phyloP scores from a whole-genome alignment of 192 early-diverging fungal species.

The Backusella macrospora region DNA sequence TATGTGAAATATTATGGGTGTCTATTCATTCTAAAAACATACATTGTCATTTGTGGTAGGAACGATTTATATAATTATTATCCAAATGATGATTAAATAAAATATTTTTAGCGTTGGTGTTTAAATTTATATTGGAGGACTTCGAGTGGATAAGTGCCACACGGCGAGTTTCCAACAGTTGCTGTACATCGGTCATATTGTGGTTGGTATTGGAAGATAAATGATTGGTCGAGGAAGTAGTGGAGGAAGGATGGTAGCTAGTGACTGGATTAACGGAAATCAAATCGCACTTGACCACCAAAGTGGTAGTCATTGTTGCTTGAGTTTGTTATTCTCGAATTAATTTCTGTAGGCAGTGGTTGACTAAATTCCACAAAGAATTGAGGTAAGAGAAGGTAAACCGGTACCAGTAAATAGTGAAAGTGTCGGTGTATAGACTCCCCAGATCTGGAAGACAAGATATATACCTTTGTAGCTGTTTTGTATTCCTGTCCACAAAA shows the following conservation, averaged over 20 bases:
- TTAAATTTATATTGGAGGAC: not conserved
- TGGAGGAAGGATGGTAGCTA: too few species aligned
- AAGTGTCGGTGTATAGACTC: constrained; percentile 16
- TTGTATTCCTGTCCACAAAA: constrained; percentile 26
- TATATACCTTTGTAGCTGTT: constrained; percentile 28
- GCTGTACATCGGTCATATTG: not conserved
- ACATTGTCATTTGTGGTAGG: not conserved
- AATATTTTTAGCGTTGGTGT: not conserved
- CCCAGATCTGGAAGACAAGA: constrained; percentile 31
- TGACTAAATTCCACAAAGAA: constrained; percentile 38
- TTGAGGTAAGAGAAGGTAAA: constrained; percentile 26
- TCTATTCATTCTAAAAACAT: not conserved
- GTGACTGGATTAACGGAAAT: too few species aligned
- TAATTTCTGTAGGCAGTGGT: constrained; percentile 14
- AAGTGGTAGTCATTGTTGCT: constrained; percentile 26
- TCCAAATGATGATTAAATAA: not conserved
- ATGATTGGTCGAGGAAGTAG: too few species aligned
- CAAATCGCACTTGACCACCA: constrained; percentile 32
- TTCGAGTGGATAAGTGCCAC: not conserved
- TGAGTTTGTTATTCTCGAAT: constrained; percentile 17
- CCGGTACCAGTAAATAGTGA: constrained; percentile 17
- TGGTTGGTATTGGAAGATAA: not conserved
- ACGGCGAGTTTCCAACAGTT: not conserved
- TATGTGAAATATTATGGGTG: not conserved
- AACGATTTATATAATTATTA: not conserved